phyloP scores from a whole-genome alignment of 139 green algal species.

The Volvox reticuliferus region DNA sequence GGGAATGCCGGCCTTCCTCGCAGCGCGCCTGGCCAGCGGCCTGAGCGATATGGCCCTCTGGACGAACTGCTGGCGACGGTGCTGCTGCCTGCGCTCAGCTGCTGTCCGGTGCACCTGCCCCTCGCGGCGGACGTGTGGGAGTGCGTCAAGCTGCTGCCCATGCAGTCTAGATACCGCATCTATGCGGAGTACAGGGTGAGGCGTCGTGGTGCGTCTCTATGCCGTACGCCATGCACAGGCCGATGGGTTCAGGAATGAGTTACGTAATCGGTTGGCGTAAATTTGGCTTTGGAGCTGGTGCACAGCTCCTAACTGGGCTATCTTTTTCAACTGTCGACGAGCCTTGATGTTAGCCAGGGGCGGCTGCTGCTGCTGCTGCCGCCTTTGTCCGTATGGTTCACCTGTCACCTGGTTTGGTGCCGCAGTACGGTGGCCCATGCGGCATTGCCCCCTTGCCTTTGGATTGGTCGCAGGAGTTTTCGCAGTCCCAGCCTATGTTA shows the following conservation, averaged over 20 bases:
- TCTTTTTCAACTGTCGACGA: too few relatives aligned
- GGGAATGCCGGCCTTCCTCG: neutral
- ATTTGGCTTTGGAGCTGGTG: too few relatives aligned
- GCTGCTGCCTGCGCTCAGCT: conserved; percentile 75
- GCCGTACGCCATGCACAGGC: too few relatives aligned
- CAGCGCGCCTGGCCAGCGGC: neutral
- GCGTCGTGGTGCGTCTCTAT: neutral
- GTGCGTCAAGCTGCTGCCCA: conserved; percentile 77
- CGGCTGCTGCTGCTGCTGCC: too few relatives aligned
- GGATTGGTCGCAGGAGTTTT: conserved; percentile 51
- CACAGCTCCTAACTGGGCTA: too few relatives aligned
- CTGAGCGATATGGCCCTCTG: conserved; percentile 8
- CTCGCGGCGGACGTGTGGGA: conserved; percentile 79
- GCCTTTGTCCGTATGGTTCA: too few relatives aligned
- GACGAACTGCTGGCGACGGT: conserved; percentile 62
- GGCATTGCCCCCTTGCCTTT: neutral
- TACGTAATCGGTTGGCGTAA: too few relatives aligned
- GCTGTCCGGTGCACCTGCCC: conserved; percentile 71
- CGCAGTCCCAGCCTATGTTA: neutral
- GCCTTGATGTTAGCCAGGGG: too few relatives aligned
- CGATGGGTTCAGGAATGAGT: too few relatives aligned
- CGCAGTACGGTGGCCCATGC: too few relatives aligned
- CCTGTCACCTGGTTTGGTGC: too few relatives aligned
- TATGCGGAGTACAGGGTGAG: conserved; percentile 66
- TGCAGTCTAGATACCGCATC: conserved; percentile 68